phyloP scores from a whole-genome alignment of 768 basidiomycete species.

The Suillus brevipes region DNA sequence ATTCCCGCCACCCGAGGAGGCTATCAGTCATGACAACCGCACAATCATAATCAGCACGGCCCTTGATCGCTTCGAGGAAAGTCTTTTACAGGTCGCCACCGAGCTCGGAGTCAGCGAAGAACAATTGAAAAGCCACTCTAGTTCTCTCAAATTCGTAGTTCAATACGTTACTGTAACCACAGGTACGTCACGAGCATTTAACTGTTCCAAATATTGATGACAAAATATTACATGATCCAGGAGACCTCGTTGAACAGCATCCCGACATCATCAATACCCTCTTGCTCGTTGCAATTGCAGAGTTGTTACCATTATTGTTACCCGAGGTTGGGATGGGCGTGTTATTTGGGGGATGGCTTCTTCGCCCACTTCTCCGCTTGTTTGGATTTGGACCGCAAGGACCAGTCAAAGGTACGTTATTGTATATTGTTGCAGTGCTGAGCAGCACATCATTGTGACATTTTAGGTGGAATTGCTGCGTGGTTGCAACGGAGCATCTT shows the following conservation, averaged over 20 bases:
- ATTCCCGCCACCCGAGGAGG: slow-evolving; percentile 33
- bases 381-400: slow-evolving; percentile 41
- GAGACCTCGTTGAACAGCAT: slow-evolving; percentile 39
- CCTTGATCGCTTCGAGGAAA: slow-evolving; percentile 28
- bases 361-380: slow-evolving; percentile 31
- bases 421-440: neutral
- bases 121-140: slow-evolving; percentile 21
- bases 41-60: slow-evolving; percentile 18
- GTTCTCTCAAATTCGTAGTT: slow-evolving; percentile 24
- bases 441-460: neutral
- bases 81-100: slow-evolving; percentile 24
- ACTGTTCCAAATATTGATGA: neutral
- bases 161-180: slow-evolving; percentile 22
- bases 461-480: neutral
- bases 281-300: slow-evolving; percentile 19
- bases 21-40: slow-evolving; percentile 31
- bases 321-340: slow-evolving; percentile 10
- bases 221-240: slow-evolving; percentile 17
- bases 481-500: neutral
- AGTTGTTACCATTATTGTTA: neutral
- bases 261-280: slow-evolving; percentile 29
- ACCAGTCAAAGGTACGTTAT: slow-evolving; percentile 31
- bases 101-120: slow-evolving; percentile 28
- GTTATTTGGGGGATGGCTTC: slow-evolving; percentile 31
- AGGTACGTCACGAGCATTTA: slow-evolving; percentile 11